A percentile compares a stretch with the other conserved stretches of the same genome.
These are phyloP conservation scores for Pythium graminicola DNA, from an alignment of 352 stramenopile genomes.

Conservation along the genomic window DNA sequence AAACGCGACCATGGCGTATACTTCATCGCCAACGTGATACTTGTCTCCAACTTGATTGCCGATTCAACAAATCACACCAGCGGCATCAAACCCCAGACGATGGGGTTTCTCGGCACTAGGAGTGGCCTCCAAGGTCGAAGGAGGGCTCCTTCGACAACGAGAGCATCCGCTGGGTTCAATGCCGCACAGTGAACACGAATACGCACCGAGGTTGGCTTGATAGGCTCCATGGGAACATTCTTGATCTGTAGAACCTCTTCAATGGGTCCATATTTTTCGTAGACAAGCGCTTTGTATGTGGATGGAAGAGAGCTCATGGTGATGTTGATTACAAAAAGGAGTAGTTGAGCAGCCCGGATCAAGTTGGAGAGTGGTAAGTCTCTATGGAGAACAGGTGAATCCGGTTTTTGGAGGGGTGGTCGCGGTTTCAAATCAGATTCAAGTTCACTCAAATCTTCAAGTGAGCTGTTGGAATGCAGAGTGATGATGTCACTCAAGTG, in stretches of 20 bases:
- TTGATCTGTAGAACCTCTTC: conserved; percentile 15
- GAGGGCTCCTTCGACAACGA: too few species aligned
- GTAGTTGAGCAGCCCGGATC: too few species aligned
- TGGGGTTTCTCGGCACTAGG: conserved; percentile 17
- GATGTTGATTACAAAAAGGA: too few species aligned
- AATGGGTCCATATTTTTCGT: conserved; percentile 14
- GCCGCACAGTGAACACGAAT: conserved; percentile 17
- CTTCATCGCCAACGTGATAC: conserved; percentile 15
- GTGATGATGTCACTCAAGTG: conserved; percentile 7
- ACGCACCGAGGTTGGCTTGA: conserved; percentile 8
- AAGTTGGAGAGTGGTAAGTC: too few species aligned
- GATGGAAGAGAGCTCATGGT: conserved; percentile 9
- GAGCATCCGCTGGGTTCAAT: conserved; percentile 18
- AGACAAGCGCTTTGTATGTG: conserved; percentile 20
- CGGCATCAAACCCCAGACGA: conserved; percentile 15
- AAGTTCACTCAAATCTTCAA: too few species aligned
- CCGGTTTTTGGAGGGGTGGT: too few species aligned
- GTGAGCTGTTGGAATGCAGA: too few species aligned
- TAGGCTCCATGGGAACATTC: not conserved
- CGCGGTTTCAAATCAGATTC: too few species aligned
- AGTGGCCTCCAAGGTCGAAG: conserved; percentile 2
- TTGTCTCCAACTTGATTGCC: too few species aligned
- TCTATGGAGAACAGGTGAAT: too few species aligned
- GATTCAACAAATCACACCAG: conserved; percentile 11
- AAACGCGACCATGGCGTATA: conserved; percentile 20